Conservation (phyloP, 306 rosid species). For the Abrus precatorius region DNA sequence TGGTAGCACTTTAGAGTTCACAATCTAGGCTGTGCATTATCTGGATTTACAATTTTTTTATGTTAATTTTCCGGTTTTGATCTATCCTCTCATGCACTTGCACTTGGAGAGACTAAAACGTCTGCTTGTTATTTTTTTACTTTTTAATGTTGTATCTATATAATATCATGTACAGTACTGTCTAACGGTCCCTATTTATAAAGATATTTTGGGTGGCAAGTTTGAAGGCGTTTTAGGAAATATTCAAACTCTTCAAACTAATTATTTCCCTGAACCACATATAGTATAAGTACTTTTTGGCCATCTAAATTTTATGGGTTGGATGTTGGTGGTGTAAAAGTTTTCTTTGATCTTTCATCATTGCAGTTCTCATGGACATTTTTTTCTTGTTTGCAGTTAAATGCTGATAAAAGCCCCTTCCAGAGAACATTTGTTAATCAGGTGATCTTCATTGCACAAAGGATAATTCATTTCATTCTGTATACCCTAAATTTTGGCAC, state of each 20-base stretch:
- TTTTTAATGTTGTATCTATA: conserved; percentile 13
- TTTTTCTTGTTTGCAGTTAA: conserved; percentile 77
- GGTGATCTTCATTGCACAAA: conserved; percentile 59
- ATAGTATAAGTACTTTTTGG: conserved; percentile 38
- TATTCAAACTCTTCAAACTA: conserved; percentile 19
- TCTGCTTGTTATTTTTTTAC: not conserved
- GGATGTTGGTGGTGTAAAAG: conserved; percentile 19
- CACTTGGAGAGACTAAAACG: conserved; percentile 7
- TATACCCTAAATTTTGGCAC: conserved; percentile 35
- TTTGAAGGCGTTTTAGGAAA: conserved; percentile 27
- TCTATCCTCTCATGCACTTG: not conserved
- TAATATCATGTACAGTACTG: conserved; percentile 1
- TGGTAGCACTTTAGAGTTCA: conserved; percentile 33
- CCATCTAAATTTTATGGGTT: conserved; percentile 27
- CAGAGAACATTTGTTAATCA: conserved; percentile 97
- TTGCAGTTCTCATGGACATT: conserved; percentile 42
- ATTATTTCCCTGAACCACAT: conserved; percentile 13
- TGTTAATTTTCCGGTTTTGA: conserved; percentile 19
- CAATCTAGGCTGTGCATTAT: conserved; percentile 5
- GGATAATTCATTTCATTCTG: conserved; percentile 40
- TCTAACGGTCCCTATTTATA: conserved; percentile 6
- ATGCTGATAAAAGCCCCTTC: conserved; percentile 96
- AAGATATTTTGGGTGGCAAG: conserved; percentile 39
- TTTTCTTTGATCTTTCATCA: conserved; percentile 25
- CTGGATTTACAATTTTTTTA: not conserved